Conservation (phyloP, 352 stramenopile species). For the Phytophthora capsici region DNA sequence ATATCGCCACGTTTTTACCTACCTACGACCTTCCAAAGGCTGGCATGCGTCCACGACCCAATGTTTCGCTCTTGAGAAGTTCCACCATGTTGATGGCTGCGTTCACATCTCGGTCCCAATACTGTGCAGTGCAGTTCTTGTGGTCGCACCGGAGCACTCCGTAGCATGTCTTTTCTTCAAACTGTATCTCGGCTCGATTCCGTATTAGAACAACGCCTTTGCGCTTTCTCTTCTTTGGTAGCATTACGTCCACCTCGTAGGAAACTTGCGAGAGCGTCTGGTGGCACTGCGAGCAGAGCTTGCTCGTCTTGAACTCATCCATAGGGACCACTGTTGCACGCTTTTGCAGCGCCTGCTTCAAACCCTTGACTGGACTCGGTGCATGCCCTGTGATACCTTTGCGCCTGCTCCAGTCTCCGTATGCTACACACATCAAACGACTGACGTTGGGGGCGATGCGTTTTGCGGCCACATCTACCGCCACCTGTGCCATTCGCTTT, state of each 20-base stretch:
- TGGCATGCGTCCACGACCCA: not conserved
- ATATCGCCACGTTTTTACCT: slow-evolving; percentile 5
- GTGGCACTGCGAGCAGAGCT: slow-evolving; percentile 34
- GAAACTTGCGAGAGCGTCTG: slow-evolving; percentile 17
- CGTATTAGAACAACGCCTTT: slow-evolving; percentile 7
- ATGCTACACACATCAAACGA: not conserved
- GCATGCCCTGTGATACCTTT: slow-evolving; percentile 25
- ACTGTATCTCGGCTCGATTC: slow-evolving; percentile 8
- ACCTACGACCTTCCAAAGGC: not conserved
- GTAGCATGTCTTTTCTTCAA: slow-evolving; percentile 20
- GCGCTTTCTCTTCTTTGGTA: slow-evolving; percentile 12
- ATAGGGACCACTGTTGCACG: slow-evolving; percentile 29
- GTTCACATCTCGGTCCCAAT: slow-evolving; percentile 26
- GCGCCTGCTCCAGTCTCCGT: not conserved
- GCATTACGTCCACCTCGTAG: slow-evolving; percentile 9
- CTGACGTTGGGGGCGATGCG: not conserved
- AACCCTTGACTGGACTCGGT: slow-evolving; percentile 25
- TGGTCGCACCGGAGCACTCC: slow-evolving; percentile 13
- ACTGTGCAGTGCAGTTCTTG: slow-evolving; percentile 4
- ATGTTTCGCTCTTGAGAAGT: slow-evolving; percentile 13
- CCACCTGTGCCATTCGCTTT: slow-evolving; percentile 4
- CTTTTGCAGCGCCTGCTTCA: slow-evolving; percentile 19
- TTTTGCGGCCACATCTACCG: slow-evolving; percentile 8
- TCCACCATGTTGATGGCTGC: slow-evolving; percentile 28
- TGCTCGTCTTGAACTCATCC: slow-evolving; percentile 38